These are phyloP conservation scores for Barnettozyma sp. DNA, from an alignment of 805 yeast genomes.

Conservation along the genomic window DNA sequence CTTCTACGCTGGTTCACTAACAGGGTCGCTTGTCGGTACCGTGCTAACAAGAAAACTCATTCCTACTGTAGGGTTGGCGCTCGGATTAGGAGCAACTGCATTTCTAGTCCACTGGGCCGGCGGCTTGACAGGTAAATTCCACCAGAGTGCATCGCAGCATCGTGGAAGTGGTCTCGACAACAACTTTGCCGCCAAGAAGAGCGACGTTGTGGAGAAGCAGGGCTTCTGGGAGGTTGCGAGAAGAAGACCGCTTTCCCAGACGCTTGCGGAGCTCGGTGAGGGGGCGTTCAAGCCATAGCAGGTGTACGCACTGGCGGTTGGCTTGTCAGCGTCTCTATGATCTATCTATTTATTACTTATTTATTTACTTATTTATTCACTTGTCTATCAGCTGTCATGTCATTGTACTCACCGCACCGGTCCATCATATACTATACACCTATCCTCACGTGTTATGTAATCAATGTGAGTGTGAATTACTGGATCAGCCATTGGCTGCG, in stretches of 20 bases:
- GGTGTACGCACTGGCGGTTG: too few relatives aligned
- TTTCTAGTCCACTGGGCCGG: constrained; percentile 51
- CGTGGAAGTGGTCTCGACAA: constrained; percentile 24
- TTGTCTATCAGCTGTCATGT: background rate
- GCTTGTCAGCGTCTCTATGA: constrained; percentile 5
- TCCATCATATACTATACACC: too few relatives aligned
- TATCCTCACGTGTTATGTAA: too few relatives aligned
- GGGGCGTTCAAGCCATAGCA: constrained; percentile 22
- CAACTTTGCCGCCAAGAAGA: constrained; percentile 22
- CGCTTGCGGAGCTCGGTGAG: constrained; percentile 63
- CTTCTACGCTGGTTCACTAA: constrained; percentile 39
- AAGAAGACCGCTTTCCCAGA: constrained; percentile 78
- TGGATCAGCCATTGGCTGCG: too few relatives aligned
- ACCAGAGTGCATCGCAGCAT: constrained; percentile 29
- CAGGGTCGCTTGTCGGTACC: constrained; percentile 39
- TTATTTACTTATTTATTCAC: constrained; percentile 5
- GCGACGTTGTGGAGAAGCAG: constrained; percentile 31
- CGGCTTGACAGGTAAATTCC: constrained; percentile 26
- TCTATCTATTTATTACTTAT: constrained; percentile 9
- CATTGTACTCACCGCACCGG: too few relatives aligned
- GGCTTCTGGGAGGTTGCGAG: constrained; percentile 76
- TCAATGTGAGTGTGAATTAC: too few relatives aligned
- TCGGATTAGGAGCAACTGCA: constrained; percentile 37
- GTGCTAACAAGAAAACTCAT: constrained; percentile 28
- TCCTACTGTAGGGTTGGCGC: constrained; percentile 39